Conservation (phyloP, 2,329 filamentous ascomycete species). For the Ascochyta koolunga region DNA sequence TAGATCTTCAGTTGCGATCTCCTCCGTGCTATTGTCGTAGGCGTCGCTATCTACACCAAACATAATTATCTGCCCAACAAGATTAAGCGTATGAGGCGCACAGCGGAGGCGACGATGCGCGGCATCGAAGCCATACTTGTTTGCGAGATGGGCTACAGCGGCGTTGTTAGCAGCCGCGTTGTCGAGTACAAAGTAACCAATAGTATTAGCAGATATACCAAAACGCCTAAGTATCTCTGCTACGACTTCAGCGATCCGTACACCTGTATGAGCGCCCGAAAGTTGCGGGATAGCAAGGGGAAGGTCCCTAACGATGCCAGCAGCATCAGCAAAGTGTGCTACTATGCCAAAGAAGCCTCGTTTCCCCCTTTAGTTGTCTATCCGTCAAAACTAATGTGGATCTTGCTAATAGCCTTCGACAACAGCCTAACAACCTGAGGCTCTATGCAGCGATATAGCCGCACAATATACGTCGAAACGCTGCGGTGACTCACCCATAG, state of each 20-base stretch:
- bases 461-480: not conserved
- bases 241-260: too few relatives aligned
- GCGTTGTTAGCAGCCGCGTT: slow-evolving; percentile 11
- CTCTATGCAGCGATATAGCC: not conserved
- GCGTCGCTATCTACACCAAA: not conserved
- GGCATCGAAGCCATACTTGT: too few relatives aligned
- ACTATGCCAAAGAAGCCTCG: slow-evolving; percentile 14
- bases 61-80: not conserved
- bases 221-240: not conserved
- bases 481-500: not conserved
- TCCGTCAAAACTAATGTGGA: slow-evolving; percentile 15
- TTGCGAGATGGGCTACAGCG: not conserved
- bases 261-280: too few relatives aligned
- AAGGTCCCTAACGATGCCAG: not conserved
- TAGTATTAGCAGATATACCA: not conserved
- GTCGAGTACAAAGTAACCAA: slow-evolving; percentile 16
- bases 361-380: slow-evolving; percentile 14
- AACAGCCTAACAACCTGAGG: not conserved
- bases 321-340: slow-evolving; percentile 5
- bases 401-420: not conserved
- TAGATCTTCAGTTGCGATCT: too few relatives aligned
- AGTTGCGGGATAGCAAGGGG: too few relatives aligned
- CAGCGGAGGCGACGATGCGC: too few relatives aligned
- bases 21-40: not conserved
- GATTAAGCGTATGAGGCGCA: too few relatives aligned